A percentile compares a stretch with the other conserved stretches of the same genome.
These are phyloP conservation scores for Quercus parvula DNA, from an alignment of 306 rosid species.

Conservation along the genomic window DNA sequence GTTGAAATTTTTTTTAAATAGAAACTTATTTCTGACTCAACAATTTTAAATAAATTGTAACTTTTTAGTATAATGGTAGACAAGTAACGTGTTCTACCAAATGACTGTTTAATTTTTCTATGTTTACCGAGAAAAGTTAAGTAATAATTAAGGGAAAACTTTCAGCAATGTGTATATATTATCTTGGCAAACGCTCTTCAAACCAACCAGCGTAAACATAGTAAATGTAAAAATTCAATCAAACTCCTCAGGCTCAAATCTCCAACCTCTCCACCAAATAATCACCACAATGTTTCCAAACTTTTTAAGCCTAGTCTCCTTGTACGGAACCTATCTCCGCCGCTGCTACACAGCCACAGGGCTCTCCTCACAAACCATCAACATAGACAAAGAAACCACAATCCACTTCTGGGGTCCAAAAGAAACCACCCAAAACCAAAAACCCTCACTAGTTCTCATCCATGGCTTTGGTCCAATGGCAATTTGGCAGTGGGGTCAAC, in stretches of 20 bases:
- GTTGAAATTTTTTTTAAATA: too few relatives aligned
- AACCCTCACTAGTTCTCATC: conserved; percentile 52
- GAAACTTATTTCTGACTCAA: too few relatives aligned
- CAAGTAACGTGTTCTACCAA: too few relatives aligned
- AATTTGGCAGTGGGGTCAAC: conserved; percentile 83
- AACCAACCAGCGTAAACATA: too few relatives aligned
- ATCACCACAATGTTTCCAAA: conserved; percentile 45
- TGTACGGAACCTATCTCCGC: conserved; percentile 58
- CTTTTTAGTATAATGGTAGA: too few relatives aligned
- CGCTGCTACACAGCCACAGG: conserved; percentile 70
- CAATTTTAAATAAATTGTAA: too few relatives aligned
- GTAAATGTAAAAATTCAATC: too few relatives aligned
- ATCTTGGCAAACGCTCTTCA: too few relatives aligned
- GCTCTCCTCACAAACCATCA: conserved; percentile 39
- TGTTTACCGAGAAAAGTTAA: too few relatives aligned
- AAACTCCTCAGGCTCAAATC: background rate
- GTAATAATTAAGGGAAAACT: too few relatives aligned
- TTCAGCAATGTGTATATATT: too few relatives aligned
- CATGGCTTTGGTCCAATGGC: conserved; percentile 89
- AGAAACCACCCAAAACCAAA: conserved; percentile 1
- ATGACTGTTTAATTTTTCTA: too few relatives aligned
- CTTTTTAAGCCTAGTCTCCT: conserved; percentile 50
- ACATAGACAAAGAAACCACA: conserved; percentile 53
- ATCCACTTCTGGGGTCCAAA: conserved; percentile 72
- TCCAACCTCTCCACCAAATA: background rate